Base-by-base conservation (phyloP, 2,329 filamentous ascomycete species). In the Chaetomiaceae sp. region DNA sequence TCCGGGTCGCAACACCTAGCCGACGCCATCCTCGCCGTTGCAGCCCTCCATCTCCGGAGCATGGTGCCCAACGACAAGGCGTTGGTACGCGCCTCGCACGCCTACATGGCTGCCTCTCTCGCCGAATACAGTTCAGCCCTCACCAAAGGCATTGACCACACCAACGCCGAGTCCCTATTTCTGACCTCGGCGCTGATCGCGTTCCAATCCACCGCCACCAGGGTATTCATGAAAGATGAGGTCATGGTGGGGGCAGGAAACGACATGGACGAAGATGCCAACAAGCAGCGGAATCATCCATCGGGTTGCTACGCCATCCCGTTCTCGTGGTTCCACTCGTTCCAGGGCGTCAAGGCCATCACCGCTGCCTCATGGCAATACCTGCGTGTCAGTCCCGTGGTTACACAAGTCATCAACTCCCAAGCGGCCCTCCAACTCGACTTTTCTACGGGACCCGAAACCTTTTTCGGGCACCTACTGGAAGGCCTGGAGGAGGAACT, bases 311-410 rank as follows among this genome's bases (percentile, higher is more conserved):
- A 85, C 61, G 70, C 72, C 16, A 66, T 83, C n/a, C 82, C 82
- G 0, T 66, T 84, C 38, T 74, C 78, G 3, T 85, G 80, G 81
- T 85, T 85, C 54, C 81, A 85, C 61, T 77, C 82, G 4, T 85
- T 83, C 60, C 82, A 85, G 59, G 82, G 82, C 10, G 79, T 85
- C 56, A 85, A 85, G 63, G 78, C 81, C 2, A 73, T 85, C 30
- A 81, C 84, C 0, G 77, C 81, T 17, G 75, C 76, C 3, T 82
- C 80, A 13, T 85, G 82, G 82, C 77, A 76, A 51, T 85, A 77
- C 75, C 73, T 85, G 41, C 73, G 81, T 3, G 72, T 73, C 52
- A 83, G 79, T 57, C 69, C 72, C 2, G 73, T 77, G 13, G 78
- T 83, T 34, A 73, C 79, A 21, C 75, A 76, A 6, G 82, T 85